Evolutionary conservation across 208 protist genomes (phyloP).

Genomic region (Leishmania arabica): DNA sequence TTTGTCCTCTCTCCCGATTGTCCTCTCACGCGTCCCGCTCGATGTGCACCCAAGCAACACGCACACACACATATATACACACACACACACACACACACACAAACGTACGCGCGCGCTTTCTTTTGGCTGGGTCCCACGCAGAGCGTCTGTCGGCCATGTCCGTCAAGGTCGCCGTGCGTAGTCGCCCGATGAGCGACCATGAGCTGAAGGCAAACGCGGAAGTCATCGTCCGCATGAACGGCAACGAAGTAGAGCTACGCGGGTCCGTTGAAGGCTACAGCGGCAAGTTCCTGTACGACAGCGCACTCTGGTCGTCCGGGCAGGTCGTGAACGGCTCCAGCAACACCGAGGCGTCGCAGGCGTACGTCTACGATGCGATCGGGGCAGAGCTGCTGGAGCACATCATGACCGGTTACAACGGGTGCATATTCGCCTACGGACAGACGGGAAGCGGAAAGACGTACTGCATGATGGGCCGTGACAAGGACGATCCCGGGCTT

Average conservation of each 20-base stretch:
- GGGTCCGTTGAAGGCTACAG: conserved; percentile 42
- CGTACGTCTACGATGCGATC: conserved; percentile 62
- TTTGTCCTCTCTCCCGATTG: too few species aligned
- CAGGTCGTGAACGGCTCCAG: conserved; percentile 31
- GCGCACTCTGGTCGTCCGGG: conserved; percentile 68
- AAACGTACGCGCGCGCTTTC: not conserved
- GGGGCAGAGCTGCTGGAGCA: conserved; percentile 59
- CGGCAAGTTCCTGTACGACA: conserved; percentile 68
- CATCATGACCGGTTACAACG: conserved; percentile 83
- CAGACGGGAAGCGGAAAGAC: conserved; percentile 91
- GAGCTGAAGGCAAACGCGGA: conserved; percentile 48
- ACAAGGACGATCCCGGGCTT: conserved; percentile 42
- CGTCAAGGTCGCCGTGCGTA: conserved; percentile 81
- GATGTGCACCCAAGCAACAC: not conserved
- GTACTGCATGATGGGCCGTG: conserved; percentile 78
- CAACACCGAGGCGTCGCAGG: conserved; percentile 60
- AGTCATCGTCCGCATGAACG: conserved; percentile 74
- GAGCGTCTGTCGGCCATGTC: conserved; percentile 38
- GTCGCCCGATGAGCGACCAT: conserved; percentile 59
- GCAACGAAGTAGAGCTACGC: conserved; percentile 47
- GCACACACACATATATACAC: not conserved
- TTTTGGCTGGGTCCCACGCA: not conserved
- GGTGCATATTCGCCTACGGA: conserved; percentile 89
- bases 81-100: not conserved
- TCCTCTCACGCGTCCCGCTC: not conserved